Conservation (phyloP, 2,329 filamentous ascomycete genomes). For the Botrytis fabae region DNA sequence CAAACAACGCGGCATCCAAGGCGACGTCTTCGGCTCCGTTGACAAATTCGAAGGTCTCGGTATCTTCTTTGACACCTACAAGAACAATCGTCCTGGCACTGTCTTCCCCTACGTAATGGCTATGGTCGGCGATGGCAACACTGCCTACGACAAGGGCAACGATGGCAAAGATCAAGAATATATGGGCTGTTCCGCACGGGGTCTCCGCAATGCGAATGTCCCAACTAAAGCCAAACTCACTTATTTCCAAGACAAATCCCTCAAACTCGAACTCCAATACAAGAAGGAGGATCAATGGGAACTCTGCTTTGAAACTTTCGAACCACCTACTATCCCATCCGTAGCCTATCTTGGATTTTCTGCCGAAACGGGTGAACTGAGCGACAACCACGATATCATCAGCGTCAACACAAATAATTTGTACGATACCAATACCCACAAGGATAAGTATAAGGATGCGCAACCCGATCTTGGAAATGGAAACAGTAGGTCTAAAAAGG, state of each 20-base stretch:
- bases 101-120: constrained; percentile 99
- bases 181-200: constrained; percentile 91
- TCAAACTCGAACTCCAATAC: constrained; percentile 92
- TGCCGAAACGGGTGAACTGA: constrained; percentile 92
- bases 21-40: constrained; percentile 81
- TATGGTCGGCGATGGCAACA: constrained; percentile 92
- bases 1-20: constrained; percentile 78
- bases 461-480: neutral
- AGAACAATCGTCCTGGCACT: constrained; percentile 95
- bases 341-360: constrained; percentile 75
- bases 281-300: constrained; percentile 87
- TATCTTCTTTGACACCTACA: constrained; percentile 95
- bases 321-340: constrained; percentile 74
- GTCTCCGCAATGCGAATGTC: constrained; percentile 75
- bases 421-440: constrained; percentile 61
- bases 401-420: constrained; percentile 83
- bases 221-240: constrained; percentile 86
- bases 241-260: constrained; percentile 93
- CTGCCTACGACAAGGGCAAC: constrained; percentile 85
- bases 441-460: constrained; percentile 19
- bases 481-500: constrained; percentile 21
- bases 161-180: constrained; percentile 93
- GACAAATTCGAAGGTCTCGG: constrained; percentile 94
- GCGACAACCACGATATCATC: constrained; percentile 97
- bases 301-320: constrained; percentile 76